phyloP scores from a whole-genome alignment of 805 yeast genomes.

The Starmerella vaccinii region DNA sequence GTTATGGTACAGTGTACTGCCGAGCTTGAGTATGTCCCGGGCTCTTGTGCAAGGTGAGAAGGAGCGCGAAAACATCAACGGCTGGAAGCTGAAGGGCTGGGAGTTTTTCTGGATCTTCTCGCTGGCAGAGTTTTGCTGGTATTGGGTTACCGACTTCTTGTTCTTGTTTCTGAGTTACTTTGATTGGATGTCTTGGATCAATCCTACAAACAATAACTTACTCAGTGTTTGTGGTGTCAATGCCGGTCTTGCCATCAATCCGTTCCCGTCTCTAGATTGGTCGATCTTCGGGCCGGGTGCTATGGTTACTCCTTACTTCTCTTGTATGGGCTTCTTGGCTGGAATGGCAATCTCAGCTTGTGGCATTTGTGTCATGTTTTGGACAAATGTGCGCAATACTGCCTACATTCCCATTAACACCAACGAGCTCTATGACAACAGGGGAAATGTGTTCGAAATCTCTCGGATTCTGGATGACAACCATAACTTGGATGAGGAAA shows the following conservation, averaged over 20 bases:
- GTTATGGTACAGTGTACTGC: slow-evolving; percentile 45
- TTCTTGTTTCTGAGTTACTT: slow-evolving; percentile 55
- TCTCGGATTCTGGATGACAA: slow-evolving; percentile 39
- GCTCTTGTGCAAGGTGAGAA: slow-evolving; percentile 32
- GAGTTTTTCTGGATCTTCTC: slow-evolving; percentile 40
- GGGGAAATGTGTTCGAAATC: slow-evolving; percentile 37
- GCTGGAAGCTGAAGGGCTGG: slow-evolving; percentile 49
- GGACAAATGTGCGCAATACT: slow-evolving; percentile 41
- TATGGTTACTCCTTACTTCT: slow-evolving; percentile 39
- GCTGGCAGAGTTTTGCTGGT: slow-evolving; percentile 34
- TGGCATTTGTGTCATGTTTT: slow-evolving; percentile 31
- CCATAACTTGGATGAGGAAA: slow-evolving; percentile 34
- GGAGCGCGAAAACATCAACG: slow-evolving; percentile 33
- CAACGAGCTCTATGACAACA: slow-evolving; percentile 34
- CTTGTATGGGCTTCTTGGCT: slow-evolving; percentile 28
- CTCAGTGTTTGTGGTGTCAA: slow-evolving; percentile 42
- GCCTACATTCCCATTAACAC: slow-evolving; percentile 45
- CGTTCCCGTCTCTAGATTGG: slow-evolving; percentile 43
- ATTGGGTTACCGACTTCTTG: slow-evolving; percentile 37
- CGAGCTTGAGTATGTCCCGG: slow-evolving; percentile 41
- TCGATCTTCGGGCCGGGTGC: slow-evolving; percentile 35
- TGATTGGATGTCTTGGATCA: slow-evolving; percentile 53
- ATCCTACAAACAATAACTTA: slow-evolving; percentile 40
- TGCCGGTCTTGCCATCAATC: slow-evolving; percentile 40
- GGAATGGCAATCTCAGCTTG: slow-evolving; percentile 33